Conservation (phyloP, 805 yeast species). For the Kurtzmaniella fragi region DNA sequence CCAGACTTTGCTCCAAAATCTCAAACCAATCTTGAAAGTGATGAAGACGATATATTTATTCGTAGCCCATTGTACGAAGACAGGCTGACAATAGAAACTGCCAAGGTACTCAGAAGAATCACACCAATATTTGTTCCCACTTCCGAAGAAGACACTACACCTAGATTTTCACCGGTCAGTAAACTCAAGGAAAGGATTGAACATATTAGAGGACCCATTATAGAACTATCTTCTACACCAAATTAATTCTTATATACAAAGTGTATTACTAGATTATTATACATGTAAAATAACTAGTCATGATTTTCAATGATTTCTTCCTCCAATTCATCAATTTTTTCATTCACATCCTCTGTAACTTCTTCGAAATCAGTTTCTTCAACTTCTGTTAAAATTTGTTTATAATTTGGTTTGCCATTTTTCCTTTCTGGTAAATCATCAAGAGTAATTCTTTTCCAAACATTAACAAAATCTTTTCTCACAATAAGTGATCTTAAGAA, state of each 20-base stretch:
- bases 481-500: constrained; percentile 16
- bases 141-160: constrained; percentile 18
- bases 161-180: constrained; percentile 26
- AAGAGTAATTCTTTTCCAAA: constrained; percentile 21
- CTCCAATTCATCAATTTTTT: constrained; percentile 18
- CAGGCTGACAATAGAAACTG: constrained; percentile 22
- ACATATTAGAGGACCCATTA: constrained; percentile 2
- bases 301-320: neutral
- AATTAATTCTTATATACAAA: neutral
- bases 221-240: neutral
- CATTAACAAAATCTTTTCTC: constrained; percentile 18
- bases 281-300: neutral
- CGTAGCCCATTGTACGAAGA: constrained; percentile 10
- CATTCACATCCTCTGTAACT: constrained; percentile 15
- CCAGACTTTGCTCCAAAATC: constrained; percentile 13
- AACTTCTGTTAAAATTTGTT: neutral
- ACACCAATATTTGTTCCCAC: constrained; percentile 34
- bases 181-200: constrained; percentile 20
- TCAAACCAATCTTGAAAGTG: neutral
- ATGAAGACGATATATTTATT: constrained; percentile 2
- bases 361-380: constrained; percentile 7
- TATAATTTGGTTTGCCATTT: neutral
- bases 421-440: constrained; percentile 3
- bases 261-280: neutral
- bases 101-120: constrained; percentile 28